Conservation (phyloP, 108 stramenopile species). For the Cyclotella sp. region DNA sequence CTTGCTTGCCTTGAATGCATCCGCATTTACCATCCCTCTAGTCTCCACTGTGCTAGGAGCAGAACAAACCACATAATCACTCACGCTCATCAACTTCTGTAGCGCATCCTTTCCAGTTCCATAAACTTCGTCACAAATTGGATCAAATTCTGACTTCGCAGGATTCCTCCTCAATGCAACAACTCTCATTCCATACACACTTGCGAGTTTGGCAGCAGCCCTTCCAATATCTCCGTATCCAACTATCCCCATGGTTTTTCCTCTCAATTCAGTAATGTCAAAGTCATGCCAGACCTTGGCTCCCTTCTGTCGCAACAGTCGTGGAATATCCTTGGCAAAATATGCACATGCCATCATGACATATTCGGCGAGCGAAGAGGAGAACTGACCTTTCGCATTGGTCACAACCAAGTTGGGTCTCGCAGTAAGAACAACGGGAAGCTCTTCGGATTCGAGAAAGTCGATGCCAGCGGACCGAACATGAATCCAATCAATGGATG, state of each 20-base stretch:
- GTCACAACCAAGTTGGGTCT: constrained; percentile 50
- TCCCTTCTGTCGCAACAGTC: constrained; percentile 58
- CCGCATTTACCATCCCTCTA: constrained; percentile 52
- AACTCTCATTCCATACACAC: constrained; percentile 77
- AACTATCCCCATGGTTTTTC: constrained; percentile 81
- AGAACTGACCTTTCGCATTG: constrained; percentile 82
- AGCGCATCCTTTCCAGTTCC: constrained; percentile 44
- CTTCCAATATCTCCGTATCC: constrained; percentile 89
- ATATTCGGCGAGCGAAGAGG: constrained; percentile 79
- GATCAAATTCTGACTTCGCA: constrained; percentile 55
- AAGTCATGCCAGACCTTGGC: constrained; percentile 64
- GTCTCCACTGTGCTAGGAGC: constrained; percentile 60
- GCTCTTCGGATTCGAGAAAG: constrained; percentile 54
- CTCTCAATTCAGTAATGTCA: constrained; percentile 67
- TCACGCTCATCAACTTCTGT: constrained; percentile 48
- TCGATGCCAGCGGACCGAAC: constrained; percentile 58
- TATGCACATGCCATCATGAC: constrained; percentile 74
- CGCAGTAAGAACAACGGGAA: constrained; percentile 20
- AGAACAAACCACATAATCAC: constrained; percentile 61
- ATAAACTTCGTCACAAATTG: constrained; percentile 57
- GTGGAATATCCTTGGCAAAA: constrained; percentile 89
- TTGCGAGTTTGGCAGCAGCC: constrained; percentile 51
- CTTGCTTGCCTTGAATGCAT: constrained; percentile 52
- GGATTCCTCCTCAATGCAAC: constrained; percentile 79
- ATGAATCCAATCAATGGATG: constrained; percentile 60